Percentiles rank a stretch among this genome's conserved stretches.
Conservation (phyloP, 768 basidiomycete genomes). For the Tricholoma terreum region DNA sequence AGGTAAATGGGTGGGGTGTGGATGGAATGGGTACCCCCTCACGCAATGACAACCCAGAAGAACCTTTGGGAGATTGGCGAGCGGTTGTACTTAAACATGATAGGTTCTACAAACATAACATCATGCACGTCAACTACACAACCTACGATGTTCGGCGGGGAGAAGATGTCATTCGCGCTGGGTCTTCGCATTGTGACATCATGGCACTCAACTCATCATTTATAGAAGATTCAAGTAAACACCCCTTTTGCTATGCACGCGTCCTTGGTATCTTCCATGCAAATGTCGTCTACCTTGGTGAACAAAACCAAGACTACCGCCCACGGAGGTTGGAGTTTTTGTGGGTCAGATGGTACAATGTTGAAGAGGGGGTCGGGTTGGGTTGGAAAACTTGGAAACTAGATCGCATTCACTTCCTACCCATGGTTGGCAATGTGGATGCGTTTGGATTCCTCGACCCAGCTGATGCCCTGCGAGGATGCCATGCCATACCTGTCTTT, state of each 20-base stretch:
- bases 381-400: conserved; percentile 5
- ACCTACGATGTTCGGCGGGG: too few species aligned
- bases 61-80: background rate
- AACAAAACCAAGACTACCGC: background rate
- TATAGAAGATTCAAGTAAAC: background rate
- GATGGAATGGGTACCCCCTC: too few species aligned
- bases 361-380: background rate
- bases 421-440: conserved; percentile 7
- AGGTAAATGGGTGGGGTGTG: background rate
- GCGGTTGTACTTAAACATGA: too few species aligned
- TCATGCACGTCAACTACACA: too few species aligned
- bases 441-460: conserved; percentile 40
- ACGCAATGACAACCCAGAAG: background rate
- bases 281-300: too few species aligned
- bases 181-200: too few species aligned
- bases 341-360: too few species aligned
- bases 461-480: conserved; percentile 21
- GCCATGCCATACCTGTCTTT: conserved; percentile 35
- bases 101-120: too few species aligned
- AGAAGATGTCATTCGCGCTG: too few species aligned
- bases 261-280: too few species aligned
- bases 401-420: conserved; percentile 21
- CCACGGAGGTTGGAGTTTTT: too few species aligned
- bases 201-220: background rate
- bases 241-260: too few species aligned